Conservation (phyloP, 1,284 basidiomycete species). For the Veloboletus limbatus region DNA sequence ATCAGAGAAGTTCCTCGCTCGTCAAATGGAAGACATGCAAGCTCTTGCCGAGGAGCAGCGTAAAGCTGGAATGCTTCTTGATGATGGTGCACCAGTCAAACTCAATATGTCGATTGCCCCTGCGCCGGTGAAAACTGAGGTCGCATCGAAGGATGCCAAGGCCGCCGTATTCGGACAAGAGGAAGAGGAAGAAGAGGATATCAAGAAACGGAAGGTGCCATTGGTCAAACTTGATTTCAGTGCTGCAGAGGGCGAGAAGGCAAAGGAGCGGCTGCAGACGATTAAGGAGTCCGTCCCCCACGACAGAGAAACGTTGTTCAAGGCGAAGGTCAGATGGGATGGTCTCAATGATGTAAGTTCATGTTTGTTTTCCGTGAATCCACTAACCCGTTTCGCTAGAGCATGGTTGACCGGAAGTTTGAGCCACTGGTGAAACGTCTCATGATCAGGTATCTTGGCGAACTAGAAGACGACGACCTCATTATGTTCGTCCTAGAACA, state of each 20-base stretch:
- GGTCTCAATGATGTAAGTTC: conserved; percentile 75
- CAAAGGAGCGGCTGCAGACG: conserved; percentile 72
- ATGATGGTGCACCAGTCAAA: conserved; percentile 85
- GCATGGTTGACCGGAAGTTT: conserved; percentile 76
- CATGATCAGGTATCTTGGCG: conserved; percentile 83
- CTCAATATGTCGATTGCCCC: conserved; percentile 69
- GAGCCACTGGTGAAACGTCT: conserved; percentile 74
- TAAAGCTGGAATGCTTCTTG: conserved; percentile 83
- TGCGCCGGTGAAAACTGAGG: conserved; percentile 46
- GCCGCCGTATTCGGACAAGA: conserved; percentile 66
- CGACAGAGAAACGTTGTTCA: conserved; percentile 75
- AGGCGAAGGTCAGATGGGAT: conserved; percentile 81
- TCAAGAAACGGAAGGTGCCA: conserved; percentile 75
- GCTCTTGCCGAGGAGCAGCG: conserved; percentile 83
- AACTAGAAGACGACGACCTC: conserved; percentile 84
- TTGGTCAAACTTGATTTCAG: conserved; percentile 86
- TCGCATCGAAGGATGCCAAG: conserved; percentile 47
- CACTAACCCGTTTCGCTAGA: conserved; percentile 38
- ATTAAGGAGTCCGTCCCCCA: conserved; percentile 68
- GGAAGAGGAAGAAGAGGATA: conserved; percentile 82
- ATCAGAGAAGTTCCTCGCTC: conserved; percentile 83
- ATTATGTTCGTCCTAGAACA: conserved; percentile 89
- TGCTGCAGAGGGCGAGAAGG: conserved; percentile 73
- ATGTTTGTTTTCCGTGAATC: conserved; percentile 25
- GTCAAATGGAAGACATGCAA: conserved; percentile 90